Percentiles rank a stretch among this genome's conserved stretches.
Evolutionary conservation across 345 rosid genomes (phyloP).

Genomic region (Eucalyptus virginea): DNA sequence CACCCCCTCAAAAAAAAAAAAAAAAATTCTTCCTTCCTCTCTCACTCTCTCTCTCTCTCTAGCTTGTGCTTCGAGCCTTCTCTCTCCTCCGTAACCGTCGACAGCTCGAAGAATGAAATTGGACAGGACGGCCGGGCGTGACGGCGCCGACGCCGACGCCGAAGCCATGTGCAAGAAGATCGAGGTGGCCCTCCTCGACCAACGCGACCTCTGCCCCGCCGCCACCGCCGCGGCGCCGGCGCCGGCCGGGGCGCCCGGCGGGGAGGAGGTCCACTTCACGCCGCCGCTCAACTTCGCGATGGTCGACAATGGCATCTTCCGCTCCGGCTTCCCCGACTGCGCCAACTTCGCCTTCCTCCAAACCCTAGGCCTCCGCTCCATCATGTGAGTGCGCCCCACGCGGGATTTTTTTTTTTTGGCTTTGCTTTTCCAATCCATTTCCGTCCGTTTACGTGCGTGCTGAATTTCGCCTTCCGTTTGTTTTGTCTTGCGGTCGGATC

Average conservation of each 20-base stretch:
- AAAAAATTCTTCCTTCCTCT: too few species aligned
- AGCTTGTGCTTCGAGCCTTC: background rate
- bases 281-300: conserved; percentile 92
- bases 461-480: background rate
- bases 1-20: too few species aligned
- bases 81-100: background rate
- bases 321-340: conserved; percentile 93
- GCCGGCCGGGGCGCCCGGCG: background rate
- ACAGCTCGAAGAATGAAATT: background rate
- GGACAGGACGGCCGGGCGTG: background rate
- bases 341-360: conserved; percentile 83
- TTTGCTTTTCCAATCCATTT: background rate
- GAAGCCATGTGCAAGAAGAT: conserved; percentile 26
- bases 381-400: conserved; percentile 47
- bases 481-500: background rate
- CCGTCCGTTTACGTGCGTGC: background rate
- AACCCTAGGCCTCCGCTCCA: conserved; percentile 84
- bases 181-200: conserved; percentile 44
- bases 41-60: background rate
- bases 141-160: background rate
- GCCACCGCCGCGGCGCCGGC: background rate
- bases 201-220: conserved; percentile 5
- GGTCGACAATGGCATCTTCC: conserved; percentile 91
- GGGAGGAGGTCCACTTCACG: conserved; percentile 20
- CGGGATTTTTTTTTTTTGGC: background rate